Evolutionary conservation across 1,284 basidiomycete genomes (phyloP).

Genomic region (Sanghuangporus baumii): DNA sequence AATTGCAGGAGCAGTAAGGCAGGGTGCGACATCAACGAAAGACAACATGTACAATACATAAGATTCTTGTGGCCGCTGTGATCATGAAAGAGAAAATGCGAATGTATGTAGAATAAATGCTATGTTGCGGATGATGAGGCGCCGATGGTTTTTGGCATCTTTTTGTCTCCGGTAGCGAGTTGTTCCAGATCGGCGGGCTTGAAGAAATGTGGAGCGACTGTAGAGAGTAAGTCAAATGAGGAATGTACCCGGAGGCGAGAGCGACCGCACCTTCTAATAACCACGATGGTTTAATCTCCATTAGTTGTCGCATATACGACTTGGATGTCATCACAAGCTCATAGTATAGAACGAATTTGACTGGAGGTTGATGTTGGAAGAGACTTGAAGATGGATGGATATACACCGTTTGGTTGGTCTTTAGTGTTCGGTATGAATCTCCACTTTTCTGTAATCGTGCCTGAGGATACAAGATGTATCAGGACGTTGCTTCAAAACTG

Average conservation of each 20-base stretch:
- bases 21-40: not conserved
- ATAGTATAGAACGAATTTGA: slow-evolving; percentile 89
- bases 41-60: slow-evolving; percentile 1
- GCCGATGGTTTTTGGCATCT: slow-evolving; percentile 78
- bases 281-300: slow-evolving; percentile 97
- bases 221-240: slow-evolving; percentile 9
- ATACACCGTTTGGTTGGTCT: slow-evolving; percentile 93
- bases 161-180: slow-evolving; percentile 76
- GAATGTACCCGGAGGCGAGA: not conserved
- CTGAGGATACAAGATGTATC: slow-evolving; percentile 32
- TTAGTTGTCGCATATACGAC: slow-evolving; percentile 88
- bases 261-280: slow-evolving; percentile 72
- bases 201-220: slow-evolving; percentile 94
- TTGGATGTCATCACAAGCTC: slow-evolving; percentile 89
- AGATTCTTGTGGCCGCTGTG: not conserved
- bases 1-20: not conserved
- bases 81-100: not conserved
- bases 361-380: slow-evolving; percentile 93
- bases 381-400: slow-evolving; percentile 94
- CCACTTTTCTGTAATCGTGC: slow-evolving; percentile 87
- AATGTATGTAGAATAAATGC: not conserved
- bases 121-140: slow-evolving; percentile 6
- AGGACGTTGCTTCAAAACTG: not conserved
- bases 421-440: slow-evolving; percentile 89
- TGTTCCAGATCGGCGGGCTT: slow-evolving; percentile 85